A percentile compares a stretch with the other conserved stretches of the same genome.
Conservation (phyloP, 2,329 filamentous ascomycete genomes). For the Alternaria sp. region DNA sequence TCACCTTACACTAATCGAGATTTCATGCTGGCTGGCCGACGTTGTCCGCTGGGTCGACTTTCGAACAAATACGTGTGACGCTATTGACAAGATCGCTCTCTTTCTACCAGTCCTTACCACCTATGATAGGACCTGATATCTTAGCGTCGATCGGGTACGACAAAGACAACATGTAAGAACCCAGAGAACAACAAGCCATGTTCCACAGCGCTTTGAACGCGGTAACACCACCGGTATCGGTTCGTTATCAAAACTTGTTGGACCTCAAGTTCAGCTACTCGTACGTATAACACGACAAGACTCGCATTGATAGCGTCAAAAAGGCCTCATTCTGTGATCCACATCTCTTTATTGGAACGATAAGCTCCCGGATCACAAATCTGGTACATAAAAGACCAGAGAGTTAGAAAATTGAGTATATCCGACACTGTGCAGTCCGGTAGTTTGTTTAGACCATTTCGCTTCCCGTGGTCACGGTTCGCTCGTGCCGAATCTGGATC, state of each 20-base stretch:
- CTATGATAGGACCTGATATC: neutral
- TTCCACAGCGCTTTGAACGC: neutral
- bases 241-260: neutral
- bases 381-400: neutral
- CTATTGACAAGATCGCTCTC: neutral
- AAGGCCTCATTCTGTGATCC: neutral
- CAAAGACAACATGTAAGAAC: slow-evolving; percentile 1
- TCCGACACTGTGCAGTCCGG: neutral
- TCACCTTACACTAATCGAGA: neutral
- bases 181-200: neutral
- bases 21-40: too few species aligned
- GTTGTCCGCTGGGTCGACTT: neutral
- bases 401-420: neutral
- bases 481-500: neutral
- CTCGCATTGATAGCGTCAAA: neutral
- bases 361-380: neutral
- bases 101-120: neutral
- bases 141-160: slow-evolving; percentile 4
- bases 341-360: neutral
- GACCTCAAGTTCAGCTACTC: neutral
- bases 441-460: neutral
- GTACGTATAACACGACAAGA: neutral
- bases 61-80: neutral
- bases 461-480: neutral
- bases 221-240: neutral